Evolutionary conservation across 106 monocot genomes (phyloP).

Genomic region (Xerophyta viscosa): DNA sequence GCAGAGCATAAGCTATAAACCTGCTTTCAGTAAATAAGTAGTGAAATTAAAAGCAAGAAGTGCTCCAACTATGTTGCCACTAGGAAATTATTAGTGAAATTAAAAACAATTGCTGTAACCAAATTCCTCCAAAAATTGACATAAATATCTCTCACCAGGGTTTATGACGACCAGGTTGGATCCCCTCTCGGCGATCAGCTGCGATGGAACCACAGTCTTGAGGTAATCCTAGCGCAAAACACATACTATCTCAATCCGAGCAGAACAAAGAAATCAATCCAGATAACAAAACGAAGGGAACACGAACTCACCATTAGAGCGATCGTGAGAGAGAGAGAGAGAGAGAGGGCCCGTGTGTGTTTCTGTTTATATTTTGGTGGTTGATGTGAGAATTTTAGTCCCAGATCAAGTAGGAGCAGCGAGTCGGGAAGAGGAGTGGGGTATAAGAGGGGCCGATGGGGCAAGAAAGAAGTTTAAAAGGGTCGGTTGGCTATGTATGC

Average conservation of each 20-base stretch:
- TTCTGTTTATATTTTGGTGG: too few relatives aligned
- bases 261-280: neutral
- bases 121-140: too few relatives aligned
- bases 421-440: neutral
- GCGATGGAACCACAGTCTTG: conserved; percentile 71
- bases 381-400: conserved; percentile 8
- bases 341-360: too few relatives aligned
- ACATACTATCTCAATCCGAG: neutral
- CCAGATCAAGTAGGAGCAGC: conserved; percentile 22
- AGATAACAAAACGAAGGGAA: neutral
- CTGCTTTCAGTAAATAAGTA: too few relatives aligned
- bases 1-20: too few relatives aligned
- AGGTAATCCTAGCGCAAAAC: conserved; percentile 53
- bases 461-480: neutral
- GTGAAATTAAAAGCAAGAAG: too few relatives aligned
- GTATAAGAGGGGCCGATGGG: neutral
- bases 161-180: conserved; percentile 83
- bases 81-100: too few relatives aligned
- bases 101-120: too few relatives aligned
- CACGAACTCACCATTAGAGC: neutral
- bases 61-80: too few relatives aligned
- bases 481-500: conserved; percentile 99
- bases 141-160: conserved; percentile 63
- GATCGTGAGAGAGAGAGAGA: too few relatives aligned
- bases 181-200: conserved; percentile 79